These are phyloP conservation scores for Sphaerulina populicola DNA, from an alignment of 2,329 filamentous ascomycete species.

Conservation along the genomic window DNA sequence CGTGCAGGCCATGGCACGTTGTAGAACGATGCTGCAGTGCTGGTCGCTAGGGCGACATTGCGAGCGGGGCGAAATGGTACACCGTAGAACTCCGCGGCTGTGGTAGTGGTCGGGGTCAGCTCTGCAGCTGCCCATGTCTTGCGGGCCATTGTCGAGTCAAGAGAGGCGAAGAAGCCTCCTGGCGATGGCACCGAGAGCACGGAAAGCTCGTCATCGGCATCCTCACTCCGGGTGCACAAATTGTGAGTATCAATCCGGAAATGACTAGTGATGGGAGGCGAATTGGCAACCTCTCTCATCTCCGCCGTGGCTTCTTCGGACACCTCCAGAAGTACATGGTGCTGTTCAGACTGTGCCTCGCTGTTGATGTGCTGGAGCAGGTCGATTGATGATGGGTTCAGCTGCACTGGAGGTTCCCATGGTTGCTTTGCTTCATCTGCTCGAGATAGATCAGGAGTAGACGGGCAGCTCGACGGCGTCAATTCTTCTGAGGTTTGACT, in stretches of 20 bases:
- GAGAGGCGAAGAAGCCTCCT: constrained; percentile 79
- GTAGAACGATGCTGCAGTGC: constrained; percentile 85
- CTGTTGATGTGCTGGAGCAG: constrained; percentile 67
- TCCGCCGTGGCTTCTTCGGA: constrained; percentile 44
- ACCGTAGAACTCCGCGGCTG: constrained; percentile 86
- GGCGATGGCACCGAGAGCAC: constrained; percentile 84
- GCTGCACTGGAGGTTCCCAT: constrained; percentile 53
- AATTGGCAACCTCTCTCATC: constrained; percentile 53
- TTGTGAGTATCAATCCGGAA: constrained; percentile 28
- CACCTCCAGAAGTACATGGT: constrained; percentile 36
- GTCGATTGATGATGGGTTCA: constrained; percentile 72
- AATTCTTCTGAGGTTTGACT: constrained; percentile 83
- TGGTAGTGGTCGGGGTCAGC: constrained; percentile 68
- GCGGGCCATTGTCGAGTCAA: constrained; percentile 61
- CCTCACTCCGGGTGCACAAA: constrained; percentile 37
- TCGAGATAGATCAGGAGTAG: constrained; percentile 63
- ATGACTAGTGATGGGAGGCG: constrained; percentile 40
- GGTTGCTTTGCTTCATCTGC: constrained; percentile 49
- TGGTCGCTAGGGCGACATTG: constrained; percentile 59
- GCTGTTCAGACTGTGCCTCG: constrained; percentile 32
- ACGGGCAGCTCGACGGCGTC: constrained; percentile 71
- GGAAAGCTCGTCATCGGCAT: constrained; percentile 55
- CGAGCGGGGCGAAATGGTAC: constrained; percentile 58
- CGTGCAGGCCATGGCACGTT: constrained; percentile 59
- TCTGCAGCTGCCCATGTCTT: constrained; percentile 67